These are phyloP conservation scores for Rhodotorula sp. DNA, from an alignment of 1,284 basidiomycete genomes.

Conservation along the genomic window DNA sequence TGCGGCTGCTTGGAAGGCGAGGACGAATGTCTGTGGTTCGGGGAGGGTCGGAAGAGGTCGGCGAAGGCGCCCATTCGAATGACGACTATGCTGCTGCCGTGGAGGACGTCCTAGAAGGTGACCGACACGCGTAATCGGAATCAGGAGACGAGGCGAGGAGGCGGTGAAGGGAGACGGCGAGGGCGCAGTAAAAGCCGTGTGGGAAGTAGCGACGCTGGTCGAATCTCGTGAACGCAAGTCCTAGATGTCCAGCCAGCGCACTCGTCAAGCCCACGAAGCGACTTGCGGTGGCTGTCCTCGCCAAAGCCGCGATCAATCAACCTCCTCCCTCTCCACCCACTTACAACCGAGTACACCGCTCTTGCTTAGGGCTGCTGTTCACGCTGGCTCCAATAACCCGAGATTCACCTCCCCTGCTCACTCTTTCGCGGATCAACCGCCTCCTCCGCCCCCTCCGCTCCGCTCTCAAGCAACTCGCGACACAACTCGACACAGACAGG, in stretches of 20 bases:
- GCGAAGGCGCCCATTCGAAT: neutral
- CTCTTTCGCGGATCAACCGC: constrained; percentile 19
- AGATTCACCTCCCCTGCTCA: neutral
- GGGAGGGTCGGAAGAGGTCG: neutral
- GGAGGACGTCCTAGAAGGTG: neutral
- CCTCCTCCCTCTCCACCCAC: neutral
- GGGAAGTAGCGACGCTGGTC: too few species aligned
- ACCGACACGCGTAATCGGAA: neutral
- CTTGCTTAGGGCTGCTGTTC: neutral
- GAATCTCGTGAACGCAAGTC: too few species aligned
- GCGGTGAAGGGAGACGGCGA: too few species aligned
- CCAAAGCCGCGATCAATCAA: too few species aligned
- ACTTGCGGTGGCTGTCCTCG: too few species aligned
- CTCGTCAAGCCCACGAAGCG: too few species aligned
- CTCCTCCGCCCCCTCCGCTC: constrained; percentile 22
- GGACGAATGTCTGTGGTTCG: neutral
- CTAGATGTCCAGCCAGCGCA: too few species aligned
- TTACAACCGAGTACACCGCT: neutral
- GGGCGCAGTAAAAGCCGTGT: too few species aligned
- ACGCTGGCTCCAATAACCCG: neutral
- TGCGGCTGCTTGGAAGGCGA: neutral
- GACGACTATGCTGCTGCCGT: fast-evolving
- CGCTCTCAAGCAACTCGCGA: neutral
- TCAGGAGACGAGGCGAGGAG: neutral
- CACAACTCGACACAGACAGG: neutral